Evolutionary conservation across 352 stramenopile genomes (phyloP).

Genomic region (Phytopythium ostracodes): DNA sequence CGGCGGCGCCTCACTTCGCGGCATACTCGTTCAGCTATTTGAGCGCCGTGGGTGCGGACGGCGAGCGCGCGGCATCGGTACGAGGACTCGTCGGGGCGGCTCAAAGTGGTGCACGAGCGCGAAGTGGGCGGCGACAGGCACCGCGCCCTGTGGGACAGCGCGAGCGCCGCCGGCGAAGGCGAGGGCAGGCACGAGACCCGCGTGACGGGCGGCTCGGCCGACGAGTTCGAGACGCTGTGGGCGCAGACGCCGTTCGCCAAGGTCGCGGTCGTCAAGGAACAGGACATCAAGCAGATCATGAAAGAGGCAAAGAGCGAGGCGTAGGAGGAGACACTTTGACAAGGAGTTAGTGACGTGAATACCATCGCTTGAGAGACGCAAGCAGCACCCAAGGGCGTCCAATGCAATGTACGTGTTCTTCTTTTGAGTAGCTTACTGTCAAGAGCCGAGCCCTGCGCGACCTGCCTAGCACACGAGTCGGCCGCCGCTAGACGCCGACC

Average conservation of each 20-base stretch:
- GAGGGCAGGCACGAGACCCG: constrained; percentile 24
- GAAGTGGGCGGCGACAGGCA: constrained; percentile 33
- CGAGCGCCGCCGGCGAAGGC: constrained; percentile 14
- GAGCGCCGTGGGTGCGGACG: constrained; percentile 31
- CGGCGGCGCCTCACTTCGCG: constrained; percentile 17
- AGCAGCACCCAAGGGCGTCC: neutral
- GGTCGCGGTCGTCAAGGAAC: constrained; percentile 14
- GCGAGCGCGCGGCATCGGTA: constrained; percentile 30
- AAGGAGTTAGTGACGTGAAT: too few species aligned
- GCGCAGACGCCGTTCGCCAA: constrained; percentile 39
- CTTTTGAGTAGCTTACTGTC: constrained; percentile 2
- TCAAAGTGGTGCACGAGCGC: constrained; percentile 36
- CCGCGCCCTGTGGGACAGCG: constrained; percentile 26
- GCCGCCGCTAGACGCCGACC: too few species aligned
- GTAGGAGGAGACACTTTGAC: neutral
- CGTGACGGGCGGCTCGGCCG: constrained; percentile 21
- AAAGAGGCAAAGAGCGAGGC: constrained; percentile 12
- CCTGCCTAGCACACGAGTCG: too few species aligned
- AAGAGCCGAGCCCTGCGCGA: neutral
- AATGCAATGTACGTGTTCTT: constrained; percentile 9
- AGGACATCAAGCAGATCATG: constrained; percentile 17
- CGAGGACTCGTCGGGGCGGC: constrained; percentile 40
- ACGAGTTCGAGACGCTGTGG: constrained; percentile 52
- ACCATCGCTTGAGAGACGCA: too few species aligned
- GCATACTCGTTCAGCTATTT: constrained; percentile 44